Base-by-base conservation (phyloP, 768 basidiomycete genomes). In the Exidia glandulosa region DNA sequence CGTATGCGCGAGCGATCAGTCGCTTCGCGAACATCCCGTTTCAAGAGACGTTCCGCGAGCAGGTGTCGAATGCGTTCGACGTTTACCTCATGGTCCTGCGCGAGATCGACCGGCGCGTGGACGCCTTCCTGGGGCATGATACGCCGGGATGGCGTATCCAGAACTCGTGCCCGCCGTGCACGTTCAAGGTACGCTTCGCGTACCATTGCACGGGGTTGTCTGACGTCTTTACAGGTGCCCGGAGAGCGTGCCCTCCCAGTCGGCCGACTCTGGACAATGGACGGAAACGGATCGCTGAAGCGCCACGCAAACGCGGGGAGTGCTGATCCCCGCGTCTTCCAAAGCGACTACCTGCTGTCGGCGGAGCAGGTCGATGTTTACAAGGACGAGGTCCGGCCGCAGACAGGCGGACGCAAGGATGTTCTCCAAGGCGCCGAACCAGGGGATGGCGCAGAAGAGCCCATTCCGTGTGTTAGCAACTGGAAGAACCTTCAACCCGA, bases 1-100 rank as follows among this genome's bases (percentile, higher is more conserved):
- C 41, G 41, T 45, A 19, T 23, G 41, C 41, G 6, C 41, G 41
- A 6, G 16, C 12, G 12, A 10, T 45, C 12, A 5, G 16, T 6
- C 16, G 16, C 1, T 19, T 45, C 3, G 41, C 41, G 41, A 6
- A 19, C 41, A 19, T 65, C 12, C 41, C 60, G 10, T 65, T 59
- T 23, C 60, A 61, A 10, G 34, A 32, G 2, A 59, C 60, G 41
- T 36, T 67, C 19, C 58, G 48, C 0, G 19, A 47, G 3, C 70
- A 72, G 57, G 68, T 73, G 33, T 62, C 66, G 2, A 63, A 66
- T 14, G 60, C 65, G 0, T 69, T 63, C 32, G 69, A 73, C 60
- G 41, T 65, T 2, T 72, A 70, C 23, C 63, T 71, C 7, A 64
- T 66, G 19, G 58, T 73, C 16, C 64, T 59, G 2, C 50, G 33